Base-by-base conservation (phyloP, 306 rosid species). In the Psophocarpus tetragonolobus region DNA sequence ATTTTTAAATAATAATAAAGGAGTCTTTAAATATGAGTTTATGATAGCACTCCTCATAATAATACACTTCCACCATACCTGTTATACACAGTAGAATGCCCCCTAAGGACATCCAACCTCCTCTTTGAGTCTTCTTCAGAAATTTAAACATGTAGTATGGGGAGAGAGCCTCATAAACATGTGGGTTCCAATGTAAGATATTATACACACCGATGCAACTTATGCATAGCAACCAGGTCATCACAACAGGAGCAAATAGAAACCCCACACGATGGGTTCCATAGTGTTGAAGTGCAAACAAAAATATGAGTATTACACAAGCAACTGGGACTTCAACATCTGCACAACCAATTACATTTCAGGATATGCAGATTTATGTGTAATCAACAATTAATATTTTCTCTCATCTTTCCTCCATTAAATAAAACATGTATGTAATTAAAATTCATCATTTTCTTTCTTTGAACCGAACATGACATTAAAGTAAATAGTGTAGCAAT, bases 71-170 rank as follows among this genome's bases (percentile, higher is more conserved):
- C 54, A 39, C 32, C 64, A 77, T 74, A 87, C 97, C 97, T 15
- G 97, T 92, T 68, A 92, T 92, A 71, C 96, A 90, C 80, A 92
- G 66, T 82, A 92, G 50, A 80, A 92, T 92, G 76, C 97, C 96
- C 30, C 97, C 97, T 29, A 92, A 87, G 71, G 97, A 85, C 96
- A 87, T 88, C 97, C 96, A 92, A 50, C 97, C 96, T 81, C 87
- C 85, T 36, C 68, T 88, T 71, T 88, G 91, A 33, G 97, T 90
- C 85, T 92, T 92, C 84, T 44, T 90, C 35, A 90, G 54, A 61
- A 92, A 92, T 20, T 81, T 79, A 64, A 82, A 84, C 87, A 84
- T 88, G 70, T 90, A 92, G 64, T 73, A 78, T 10, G 97, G 97
- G 73, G 96, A 90, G 39, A 92, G 90, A 15, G 97, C 93, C 71